Conservation (phyloP, 148 eudicot species). For the Simmondsia chinensis region DNA sequence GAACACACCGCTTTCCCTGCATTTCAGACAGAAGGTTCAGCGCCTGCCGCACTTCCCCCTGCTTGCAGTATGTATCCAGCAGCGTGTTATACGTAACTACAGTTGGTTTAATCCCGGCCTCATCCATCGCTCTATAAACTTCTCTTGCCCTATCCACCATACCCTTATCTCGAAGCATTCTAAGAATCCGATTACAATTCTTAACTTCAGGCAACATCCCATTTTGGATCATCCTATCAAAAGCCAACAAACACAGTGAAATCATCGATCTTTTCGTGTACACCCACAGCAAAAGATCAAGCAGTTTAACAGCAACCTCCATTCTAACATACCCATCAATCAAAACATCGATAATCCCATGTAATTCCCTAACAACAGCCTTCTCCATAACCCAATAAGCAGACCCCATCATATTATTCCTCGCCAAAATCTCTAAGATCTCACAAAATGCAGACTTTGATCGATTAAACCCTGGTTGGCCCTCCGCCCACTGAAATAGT, state of each 20-base stretch:
- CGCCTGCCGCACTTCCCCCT: slow-evolving; percentile 32
- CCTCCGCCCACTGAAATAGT: slow-evolving; percentile 40
- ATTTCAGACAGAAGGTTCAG: slow-evolving; percentile 33
- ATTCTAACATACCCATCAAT: slow-evolving; percentile 29
- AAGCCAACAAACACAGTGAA: slow-evolving; percentile 23
- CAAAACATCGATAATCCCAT: slow-evolving; percentile 32
- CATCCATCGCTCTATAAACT: slow-evolving; percentile 33
- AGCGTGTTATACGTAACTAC: slow-evolving; percentile 46
- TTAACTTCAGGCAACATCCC: slow-evolving; percentile 42
- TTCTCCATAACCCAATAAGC: slow-evolving; percentile 42
- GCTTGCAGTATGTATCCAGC: slow-evolving; percentile 43
- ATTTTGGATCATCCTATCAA: slow-evolving; percentile 39
- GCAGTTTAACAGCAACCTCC: slow-evolving; percentile 23
- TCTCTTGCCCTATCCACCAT: slow-evolving; percentile 22
- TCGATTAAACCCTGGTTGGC: slow-evolving; percentile 29
- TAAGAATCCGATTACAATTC: slow-evolving; percentile 50
- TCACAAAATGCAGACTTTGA: slow-evolving; percentile 27
- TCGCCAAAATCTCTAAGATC: slow-evolving; percentile 35
- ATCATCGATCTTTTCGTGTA: slow-evolving; percentile 25
- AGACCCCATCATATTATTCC: slow-evolving; percentile 21
- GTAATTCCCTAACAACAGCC: slow-evolving; percentile 15
- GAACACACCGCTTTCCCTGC: slow-evolving; percentile 32
- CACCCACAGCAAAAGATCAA: slow-evolving; percentile 36
- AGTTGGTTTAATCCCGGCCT: slow-evolving; percentile 32
- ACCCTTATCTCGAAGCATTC: slow-evolving; percentile 33